Percentiles rank a stretch among this genome's conserved stretches.
Conservation (phyloP, 2,329 filamentous ascomycete genomes). For the Cercospora sp. region DNA sequence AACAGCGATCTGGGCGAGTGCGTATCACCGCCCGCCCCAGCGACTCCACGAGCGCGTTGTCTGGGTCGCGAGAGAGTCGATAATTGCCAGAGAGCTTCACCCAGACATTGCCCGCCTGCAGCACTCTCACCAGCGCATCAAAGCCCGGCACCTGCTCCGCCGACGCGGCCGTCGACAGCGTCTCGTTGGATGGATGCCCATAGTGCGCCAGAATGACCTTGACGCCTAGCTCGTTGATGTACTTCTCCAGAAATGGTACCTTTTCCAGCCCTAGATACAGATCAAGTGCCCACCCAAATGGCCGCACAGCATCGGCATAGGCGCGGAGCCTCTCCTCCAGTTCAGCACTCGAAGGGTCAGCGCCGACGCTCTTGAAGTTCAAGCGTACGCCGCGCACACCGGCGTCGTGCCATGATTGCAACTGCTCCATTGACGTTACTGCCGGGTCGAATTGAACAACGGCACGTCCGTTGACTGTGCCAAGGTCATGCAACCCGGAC, state of each 20-base stretch:
- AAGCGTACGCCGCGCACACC: conserved; percentile 62
- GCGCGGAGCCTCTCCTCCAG: conserved; percentile 47
- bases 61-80: conserved; percentile 51
- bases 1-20: conserved; percentile 49
- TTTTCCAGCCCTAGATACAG: conserved; percentile 58
- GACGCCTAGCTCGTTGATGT: conserved; percentile 52
- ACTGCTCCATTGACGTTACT: conserved; percentile 40
- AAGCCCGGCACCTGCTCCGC: conserved; percentile 54
- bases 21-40: conserved; percentile 54
- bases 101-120: conserved; percentile 53
- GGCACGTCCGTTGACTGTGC: conserved; percentile 53
- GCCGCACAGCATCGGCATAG: conserved; percentile 55
- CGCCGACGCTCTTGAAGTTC: conserved; percentile 58
- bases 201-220: conserved; percentile 63
- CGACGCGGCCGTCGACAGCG: conserved; percentile 34
- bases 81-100: conserved; percentile 63
- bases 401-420: conserved; percentile 57
- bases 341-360: conserved; percentile 42
- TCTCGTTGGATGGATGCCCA: conserved; percentile 41
- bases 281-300: conserved; percentile 59
- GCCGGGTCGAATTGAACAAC: conserved; percentile 59
- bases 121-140: conserved; percentile 49
- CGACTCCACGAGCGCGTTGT: conserved; percentile 37
- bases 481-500: conserved; percentile 54
- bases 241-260: conserved; percentile 51